These are phyloP conservation scores for Linnemannia hyalina DNA, from an alignment of 192 early-diverging fungal species.

Conservation along the genomic window DNA sequence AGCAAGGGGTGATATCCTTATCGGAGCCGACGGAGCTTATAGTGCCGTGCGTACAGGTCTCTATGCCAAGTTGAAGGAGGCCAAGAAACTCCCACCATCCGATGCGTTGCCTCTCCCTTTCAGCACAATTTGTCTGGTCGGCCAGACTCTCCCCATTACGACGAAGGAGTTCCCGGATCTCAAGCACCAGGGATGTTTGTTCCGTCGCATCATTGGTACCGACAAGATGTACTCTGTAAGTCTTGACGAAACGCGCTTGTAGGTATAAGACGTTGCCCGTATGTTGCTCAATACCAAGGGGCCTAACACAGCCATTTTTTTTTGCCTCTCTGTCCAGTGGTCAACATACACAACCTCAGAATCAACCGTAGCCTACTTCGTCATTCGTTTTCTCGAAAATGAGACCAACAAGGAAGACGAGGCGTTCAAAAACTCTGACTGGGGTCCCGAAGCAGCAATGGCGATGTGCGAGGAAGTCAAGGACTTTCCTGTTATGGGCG, in stretches of 20 bases:
- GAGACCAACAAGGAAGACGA: constrained; percentile 4
- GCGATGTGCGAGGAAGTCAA: constrained; percentile 26
- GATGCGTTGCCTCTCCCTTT: constrained; percentile 8
- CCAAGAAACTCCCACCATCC: neutral
- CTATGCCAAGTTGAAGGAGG: neutral
- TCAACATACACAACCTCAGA: neutral
- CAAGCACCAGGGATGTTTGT: neutral
- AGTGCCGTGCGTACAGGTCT: constrained; percentile 15
- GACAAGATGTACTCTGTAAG: constrained; percentile 13
- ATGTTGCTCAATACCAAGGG: neutral
- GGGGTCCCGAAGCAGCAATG: constrained; percentile 7
- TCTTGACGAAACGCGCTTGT: neutral
- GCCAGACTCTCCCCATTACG: constrained; percentile 9
- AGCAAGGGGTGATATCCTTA: constrained; percentile 18
- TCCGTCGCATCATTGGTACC: neutral
- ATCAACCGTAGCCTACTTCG: neutral
- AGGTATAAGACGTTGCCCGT: neutral
- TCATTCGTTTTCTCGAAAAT: neutral
- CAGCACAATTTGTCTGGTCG: constrained; percentile 13
- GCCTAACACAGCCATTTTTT: neutral
- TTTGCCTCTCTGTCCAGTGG: neutral
- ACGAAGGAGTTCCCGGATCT: constrained; percentile 1
- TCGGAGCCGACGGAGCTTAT: constrained; percentile 30
- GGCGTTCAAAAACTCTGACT: constrained; percentile 5
- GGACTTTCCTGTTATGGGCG: constrained; percentile 5